A percentile compares a stretch with the other conserved stretches of the same genome.
phyloP scores from a whole-genome alignment of 2,329 filamentous ascomycete species.

The Chaetomium globosum region DNA sequence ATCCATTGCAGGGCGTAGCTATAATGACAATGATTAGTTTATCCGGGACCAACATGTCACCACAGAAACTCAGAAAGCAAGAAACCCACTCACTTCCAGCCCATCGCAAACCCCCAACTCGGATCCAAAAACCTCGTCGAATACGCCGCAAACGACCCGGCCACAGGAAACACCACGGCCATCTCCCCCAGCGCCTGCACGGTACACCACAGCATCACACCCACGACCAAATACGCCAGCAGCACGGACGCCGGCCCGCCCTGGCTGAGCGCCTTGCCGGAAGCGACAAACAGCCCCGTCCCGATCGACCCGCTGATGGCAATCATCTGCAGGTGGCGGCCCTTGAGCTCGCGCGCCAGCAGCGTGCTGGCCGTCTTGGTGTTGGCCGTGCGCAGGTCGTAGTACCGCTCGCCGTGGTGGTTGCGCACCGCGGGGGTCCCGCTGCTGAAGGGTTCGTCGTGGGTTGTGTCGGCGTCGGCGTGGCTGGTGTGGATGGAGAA shows the following conservation, averaged over 20 bases:
- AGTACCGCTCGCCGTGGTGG: slow-evolving; percentile 34
- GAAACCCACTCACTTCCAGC: slow-evolving; percentile 55
- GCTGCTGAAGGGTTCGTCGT: too few relatives aligned
- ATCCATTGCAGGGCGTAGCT: slow-evolving; percentile 53
- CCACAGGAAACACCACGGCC: slow-evolving; percentile 58
- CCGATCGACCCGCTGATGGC: slow-evolving; percentile 88
- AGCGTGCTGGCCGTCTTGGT: slow-evolving; percentile 34
- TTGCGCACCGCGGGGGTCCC: slow-evolving; percentile 9
- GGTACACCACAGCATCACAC: slow-evolving; percentile 79
- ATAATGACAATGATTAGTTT: neutral
- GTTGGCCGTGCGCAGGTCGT: slow-evolving; percentile 34
- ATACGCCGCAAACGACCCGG: slow-evolving; percentile 62
- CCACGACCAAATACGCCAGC: slow-evolving; percentile 75
- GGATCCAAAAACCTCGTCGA: slow-evolving; percentile 61
- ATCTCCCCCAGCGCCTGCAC: slow-evolving; percentile 64
- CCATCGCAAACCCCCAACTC: slow-evolving; percentile 57
- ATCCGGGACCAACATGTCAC: neutral
- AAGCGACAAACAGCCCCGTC: slow-evolving; percentile 87
- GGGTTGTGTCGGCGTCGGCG: slow-evolving; percentile 11
- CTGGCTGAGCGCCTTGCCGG: slow-evolving; percentile 68
- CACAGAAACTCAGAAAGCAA: neutral
- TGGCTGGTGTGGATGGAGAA: slow-evolving; percentile 15
- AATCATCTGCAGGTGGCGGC: slow-evolving; percentile 72
- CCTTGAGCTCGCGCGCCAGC: slow-evolving; percentile 55
- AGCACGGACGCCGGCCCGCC: slow-evolving; percentile 80